These are phyloP conservation scores for Dryadomyces quercus-mongolicae DNA, from an alignment of 2,329 filamentous ascomycete genomes.

Conservation along the genomic window DNA sequence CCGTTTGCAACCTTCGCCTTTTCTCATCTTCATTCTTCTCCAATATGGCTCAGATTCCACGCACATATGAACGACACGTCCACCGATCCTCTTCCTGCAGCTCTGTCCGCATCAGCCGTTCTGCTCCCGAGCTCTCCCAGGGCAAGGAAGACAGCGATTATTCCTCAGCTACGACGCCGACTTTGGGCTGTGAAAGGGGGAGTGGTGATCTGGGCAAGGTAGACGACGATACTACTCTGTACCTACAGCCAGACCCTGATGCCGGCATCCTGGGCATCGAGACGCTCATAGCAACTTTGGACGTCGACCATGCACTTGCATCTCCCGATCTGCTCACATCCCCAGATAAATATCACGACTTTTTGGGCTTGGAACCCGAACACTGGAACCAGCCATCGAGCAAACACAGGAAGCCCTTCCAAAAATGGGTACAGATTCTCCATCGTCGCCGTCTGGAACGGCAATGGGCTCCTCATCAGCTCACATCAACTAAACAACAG, in stretches of 20 bases:
- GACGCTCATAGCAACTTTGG: not conserved
- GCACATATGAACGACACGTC: not conserved
- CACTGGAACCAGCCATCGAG: not conserved
- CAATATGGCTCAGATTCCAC: not conserved
- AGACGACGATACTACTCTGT: not conserved
- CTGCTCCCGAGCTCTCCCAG: not conserved
- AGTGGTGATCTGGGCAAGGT: not conserved
- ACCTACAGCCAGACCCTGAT: not conserved
- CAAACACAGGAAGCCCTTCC: slow-evolving; percentile 39
- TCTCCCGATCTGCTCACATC: not conserved
- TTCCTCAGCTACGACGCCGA: not conserved
- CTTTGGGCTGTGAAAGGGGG: not conserved
- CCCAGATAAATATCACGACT: not conserved
- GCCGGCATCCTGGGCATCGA: not conserved
- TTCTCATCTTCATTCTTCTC: not conserved
- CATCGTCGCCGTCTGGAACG: slow-evolving; percentile 42
- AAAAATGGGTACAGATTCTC: slow-evolving; percentile 61
- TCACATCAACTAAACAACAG: not conserved
- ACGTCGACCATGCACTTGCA: not conserved
- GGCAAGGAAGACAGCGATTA: not conserved
- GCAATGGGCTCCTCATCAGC: slow-evolving; percentile 13
- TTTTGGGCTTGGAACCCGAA: not conserved
- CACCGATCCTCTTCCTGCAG: not conserved
- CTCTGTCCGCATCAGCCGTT: slow-evolving; percentile 5
- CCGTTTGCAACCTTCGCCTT: not conserved